A percentile compares a stretch with the other conserved stretches of the same genome.
phyloP scores from a whole-genome alignment of 2,329 filamentous ascomycete species.

The Talaromyces sp. region DNA sequence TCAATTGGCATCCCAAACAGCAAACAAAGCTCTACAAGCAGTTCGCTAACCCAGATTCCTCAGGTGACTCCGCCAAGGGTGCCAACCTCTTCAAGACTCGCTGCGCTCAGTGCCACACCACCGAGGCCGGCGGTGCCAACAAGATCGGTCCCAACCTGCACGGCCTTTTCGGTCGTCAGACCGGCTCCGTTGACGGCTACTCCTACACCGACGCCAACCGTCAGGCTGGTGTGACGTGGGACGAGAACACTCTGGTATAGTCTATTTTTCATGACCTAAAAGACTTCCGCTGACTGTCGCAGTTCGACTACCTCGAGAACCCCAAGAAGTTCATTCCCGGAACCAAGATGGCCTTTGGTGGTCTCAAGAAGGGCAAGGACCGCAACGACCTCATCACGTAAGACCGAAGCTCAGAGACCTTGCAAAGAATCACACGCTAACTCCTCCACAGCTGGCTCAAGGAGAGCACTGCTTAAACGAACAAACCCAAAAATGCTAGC shows the following conservation, averaged over 20 bases:
- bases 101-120: constrained; percentile 97
- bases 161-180: constrained; percentile 96
- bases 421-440: constrained; percentile 4
- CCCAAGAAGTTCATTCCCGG: constrained; percentile 99
- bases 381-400: constrained; percentile 98
- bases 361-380: constrained; percentile 99
- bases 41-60: constrained; percentile 21
- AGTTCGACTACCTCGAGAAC: constrained; percentile 99
- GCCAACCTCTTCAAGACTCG: constrained; percentile 98
- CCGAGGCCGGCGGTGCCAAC: constrained; percentile 85
- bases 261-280: too few species aligned
- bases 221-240: constrained; percentile 86
- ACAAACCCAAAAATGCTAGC: constrained; percentile 2
- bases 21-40: constrained; percentile 1
- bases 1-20: neutral
- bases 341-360: constrained; percentile 99
- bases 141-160: constrained; percentile 96
- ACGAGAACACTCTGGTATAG: constrained; percentile 72
- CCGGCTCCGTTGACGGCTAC: constrained; percentile 85
- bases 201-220: constrained; percentile 99
- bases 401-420: constrained; percentile 24
- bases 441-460: constrained; percentile 31
- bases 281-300: constrained; percentile 15
- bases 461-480: constrained; percentile 31
- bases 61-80: constrained; percentile 93